These are phyloP conservation scores for Suillus variegatus DNA, from an alignment of 768 basidiomycete genomes.

Conservation along the genomic window DNA sequence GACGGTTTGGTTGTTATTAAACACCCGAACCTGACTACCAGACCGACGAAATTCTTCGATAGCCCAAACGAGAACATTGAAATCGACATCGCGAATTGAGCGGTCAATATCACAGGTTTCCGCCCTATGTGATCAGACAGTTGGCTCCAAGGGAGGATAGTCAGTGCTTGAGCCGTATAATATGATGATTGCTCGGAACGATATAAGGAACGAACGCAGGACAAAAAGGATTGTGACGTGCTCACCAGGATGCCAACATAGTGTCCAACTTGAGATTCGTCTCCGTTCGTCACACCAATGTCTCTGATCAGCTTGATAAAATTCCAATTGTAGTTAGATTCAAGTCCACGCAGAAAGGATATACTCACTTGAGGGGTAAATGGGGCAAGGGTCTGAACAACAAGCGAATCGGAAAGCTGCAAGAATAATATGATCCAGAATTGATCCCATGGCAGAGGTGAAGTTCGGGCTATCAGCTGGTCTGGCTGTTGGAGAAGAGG, in stretches of 20 bases:
- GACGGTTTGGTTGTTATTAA: background rate
- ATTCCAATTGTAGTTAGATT: background rate
- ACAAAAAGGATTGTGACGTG: background rate
- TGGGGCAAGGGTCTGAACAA: constrained; percentile 68
- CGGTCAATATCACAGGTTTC: constrained; percentile 41
- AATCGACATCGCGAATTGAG: constrained; percentile 38
- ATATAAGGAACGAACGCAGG: background rate
- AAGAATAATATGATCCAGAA: constrained; percentile 63
- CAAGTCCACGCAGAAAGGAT: background rate
- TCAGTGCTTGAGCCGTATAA: constrained; percentile 43
- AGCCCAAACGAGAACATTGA: constrained; percentile 44
- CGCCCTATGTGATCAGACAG: constrained; percentile 44
- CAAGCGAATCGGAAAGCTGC: constrained; percentile 71
- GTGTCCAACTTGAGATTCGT: constrained; percentile 43
- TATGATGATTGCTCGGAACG: constrained; percentile 41
- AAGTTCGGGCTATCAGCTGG: constrained; percentile 22
- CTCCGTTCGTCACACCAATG: constrained; percentile 35
- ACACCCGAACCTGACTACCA: constrained; percentile 33
- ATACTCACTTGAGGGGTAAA: constrained; percentile 61
- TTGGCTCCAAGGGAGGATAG: constrained; percentile 44
- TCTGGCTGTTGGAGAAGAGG: constrained; percentile 43
- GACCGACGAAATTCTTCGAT: constrained; percentile 39
- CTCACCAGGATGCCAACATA: constrained; percentile 43
- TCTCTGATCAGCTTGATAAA: constrained; percentile 14
- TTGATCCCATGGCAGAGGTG: constrained; percentile 65